Conservation (phyloP, 208 protist genomes). For the Spongospora subterranea region DNA sequence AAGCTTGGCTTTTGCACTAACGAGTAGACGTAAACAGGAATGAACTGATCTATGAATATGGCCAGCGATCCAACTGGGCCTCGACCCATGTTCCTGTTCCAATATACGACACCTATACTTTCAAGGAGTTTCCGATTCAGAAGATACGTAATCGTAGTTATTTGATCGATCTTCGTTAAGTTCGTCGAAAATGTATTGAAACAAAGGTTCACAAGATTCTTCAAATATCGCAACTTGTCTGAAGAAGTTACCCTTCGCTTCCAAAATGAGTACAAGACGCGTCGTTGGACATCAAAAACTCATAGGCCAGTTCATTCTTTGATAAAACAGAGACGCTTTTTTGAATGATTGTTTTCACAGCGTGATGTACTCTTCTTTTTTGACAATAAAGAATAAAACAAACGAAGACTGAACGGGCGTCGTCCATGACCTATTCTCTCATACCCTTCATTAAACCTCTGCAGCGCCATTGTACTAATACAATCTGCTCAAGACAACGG, state of each 20-base stretch:
- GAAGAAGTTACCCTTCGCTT: background rate
- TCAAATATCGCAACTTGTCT: background rate
- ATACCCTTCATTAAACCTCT: too few relatives aligned
- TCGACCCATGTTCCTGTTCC: background rate
- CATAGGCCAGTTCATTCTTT: background rate
- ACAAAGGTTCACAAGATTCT: background rate
- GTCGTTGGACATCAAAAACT: background rate
- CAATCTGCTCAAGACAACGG: too few relatives aligned
- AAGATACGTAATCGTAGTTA: background rate
- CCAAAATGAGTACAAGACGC: background rate
- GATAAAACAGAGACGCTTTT: background rate
- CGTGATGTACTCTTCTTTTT: background rate
- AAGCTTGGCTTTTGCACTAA: background rate
- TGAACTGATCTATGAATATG: conserved; percentile 4
- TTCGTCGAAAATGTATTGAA: background rate
- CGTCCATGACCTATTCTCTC: too few relatives aligned
- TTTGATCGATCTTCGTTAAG: background rate
- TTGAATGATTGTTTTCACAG: background rate
- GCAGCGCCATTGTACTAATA: too few relatives aligned
- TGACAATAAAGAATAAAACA: too few relatives aligned
- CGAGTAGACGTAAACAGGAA: background rate
- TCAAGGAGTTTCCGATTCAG: background rate
- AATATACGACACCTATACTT: background rate
- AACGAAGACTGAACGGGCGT: too few relatives aligned
- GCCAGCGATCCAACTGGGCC: background rate